These are phyloP conservation scores for Podaxis mareebaensis DNA, from an alignment of 768 basidiomycete species.

Conservation along the genomic window DNA sequence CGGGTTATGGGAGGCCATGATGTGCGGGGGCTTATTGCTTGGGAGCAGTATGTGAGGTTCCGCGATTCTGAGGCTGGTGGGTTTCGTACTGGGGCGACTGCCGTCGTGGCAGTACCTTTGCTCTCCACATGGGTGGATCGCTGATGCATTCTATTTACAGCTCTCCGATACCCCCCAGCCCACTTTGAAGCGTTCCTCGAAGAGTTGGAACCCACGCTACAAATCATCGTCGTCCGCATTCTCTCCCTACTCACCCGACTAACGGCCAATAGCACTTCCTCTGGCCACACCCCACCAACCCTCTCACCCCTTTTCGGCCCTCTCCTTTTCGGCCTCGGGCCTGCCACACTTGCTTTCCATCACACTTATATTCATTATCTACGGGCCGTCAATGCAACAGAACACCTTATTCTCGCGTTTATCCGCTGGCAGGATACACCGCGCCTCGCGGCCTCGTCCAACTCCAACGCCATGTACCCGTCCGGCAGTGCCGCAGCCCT, in stretches of 20 bases:
- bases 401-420: constrained; percentile 90
- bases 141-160: constrained; percentile 32
- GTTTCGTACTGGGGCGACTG: constrained; percentile 24
- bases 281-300: constrained; percentile 89
- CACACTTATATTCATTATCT: constrained; percentile 66
- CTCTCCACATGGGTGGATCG: not conserved
- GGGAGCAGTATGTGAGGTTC: constrained; percentile 84
- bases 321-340: constrained; percentile 79
- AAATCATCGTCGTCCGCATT: constrained; percentile 63
- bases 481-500: constrained; percentile 57
- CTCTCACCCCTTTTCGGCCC: constrained; percentile 90
- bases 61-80: constrained; percentile 80
- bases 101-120: constrained; percentile 5
- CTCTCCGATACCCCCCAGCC: constrained; percentile 63
- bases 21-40: constrained; percentile 81
- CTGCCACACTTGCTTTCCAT: constrained; percentile 48
- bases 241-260: constrained; percentile 82
- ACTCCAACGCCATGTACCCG: constrained; percentile 30
- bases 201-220: constrained; percentile 51
- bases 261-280: constrained; percentile 78
- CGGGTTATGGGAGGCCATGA: constrained; percentile 68
- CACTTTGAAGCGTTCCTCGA: constrained; percentile 75
- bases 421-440: constrained; percentile 80
- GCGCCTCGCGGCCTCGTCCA: constrained; percentile 29
- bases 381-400: constrained; percentile 81